These are phyloP conservation scores for Phyllosticta paracitricarpa DNA, from an alignment of 2,329 filamentous ascomycete genomes.

Conservation along the genomic window DNA sequence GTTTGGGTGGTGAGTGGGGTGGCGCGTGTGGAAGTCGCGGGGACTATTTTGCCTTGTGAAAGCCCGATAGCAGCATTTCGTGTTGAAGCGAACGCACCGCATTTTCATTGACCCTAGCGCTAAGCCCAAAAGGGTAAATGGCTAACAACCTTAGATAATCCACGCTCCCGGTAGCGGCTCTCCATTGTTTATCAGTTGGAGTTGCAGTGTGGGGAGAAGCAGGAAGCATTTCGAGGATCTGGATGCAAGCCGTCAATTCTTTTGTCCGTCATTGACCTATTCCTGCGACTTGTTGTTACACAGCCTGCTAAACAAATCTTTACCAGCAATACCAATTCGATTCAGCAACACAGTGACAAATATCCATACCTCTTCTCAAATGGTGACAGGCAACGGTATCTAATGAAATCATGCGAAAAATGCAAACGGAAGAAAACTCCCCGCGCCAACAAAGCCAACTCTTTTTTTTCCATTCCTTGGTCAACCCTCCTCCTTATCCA, in stretches of 20 bases:
- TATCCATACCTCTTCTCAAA: background rate
- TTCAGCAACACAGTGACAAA: background rate
- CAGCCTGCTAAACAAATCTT: too few species aligned
- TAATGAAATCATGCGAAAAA: background rate
- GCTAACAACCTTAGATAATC: too few species aligned
- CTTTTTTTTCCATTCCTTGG: background rate
- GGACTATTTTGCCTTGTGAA: slow-evolving; percentile 9
- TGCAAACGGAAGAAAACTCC: background rate
- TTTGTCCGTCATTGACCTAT: too few species aligned
- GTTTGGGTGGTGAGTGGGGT: slow-evolving; percentile 3
- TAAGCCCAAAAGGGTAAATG: too few species aligned
- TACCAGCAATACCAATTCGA: too few species aligned
- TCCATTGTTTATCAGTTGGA: too few species aligned
- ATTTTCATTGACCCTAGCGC: background rate
- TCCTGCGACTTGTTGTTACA: too few species aligned
- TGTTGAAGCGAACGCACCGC: slow-evolving; percentile 4
- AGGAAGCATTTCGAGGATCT: too few species aligned
- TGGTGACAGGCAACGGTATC: background rate
- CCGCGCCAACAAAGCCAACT: background rate
- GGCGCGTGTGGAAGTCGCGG: slow-evolving; percentile 8
- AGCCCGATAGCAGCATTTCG: slow-evolving; percentile 1
- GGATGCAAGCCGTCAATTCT: too few species aligned
- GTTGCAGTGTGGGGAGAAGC: too few species aligned
- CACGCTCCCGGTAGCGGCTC: too few species aligned
- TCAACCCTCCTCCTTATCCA: slow-evolving; percentile 69